phyloP scores from a whole-genome alignment of 495 filamentous ascomycete genomes.

The Aspergillus funiculosus region DNA sequence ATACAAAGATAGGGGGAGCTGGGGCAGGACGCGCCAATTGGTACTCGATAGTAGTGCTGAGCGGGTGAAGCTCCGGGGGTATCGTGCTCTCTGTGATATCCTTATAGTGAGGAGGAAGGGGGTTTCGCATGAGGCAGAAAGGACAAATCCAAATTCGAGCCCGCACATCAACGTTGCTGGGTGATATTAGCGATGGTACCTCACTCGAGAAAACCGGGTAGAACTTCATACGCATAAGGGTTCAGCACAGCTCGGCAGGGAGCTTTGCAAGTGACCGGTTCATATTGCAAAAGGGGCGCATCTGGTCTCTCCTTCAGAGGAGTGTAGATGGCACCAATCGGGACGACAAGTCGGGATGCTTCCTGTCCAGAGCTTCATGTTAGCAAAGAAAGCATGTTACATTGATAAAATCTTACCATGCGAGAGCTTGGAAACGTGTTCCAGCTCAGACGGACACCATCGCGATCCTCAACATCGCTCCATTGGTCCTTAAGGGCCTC shows the following conservation, averaged over 20 bases:
- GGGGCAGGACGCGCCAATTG: constrained; percentile 86
- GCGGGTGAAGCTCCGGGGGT: constrained; percentile 88
- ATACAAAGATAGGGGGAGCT: constrained; percentile 93
- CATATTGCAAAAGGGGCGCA: constrained; percentile 85
- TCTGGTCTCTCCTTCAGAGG: constrained; percentile 94
- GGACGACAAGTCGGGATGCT: constrained; percentile 93
- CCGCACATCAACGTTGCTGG: constrained; percentile 89
- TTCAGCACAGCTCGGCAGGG: constrained; percentile 96
- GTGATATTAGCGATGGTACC: constrained; percentile 19
- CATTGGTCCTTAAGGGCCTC: constrained; percentile 91
- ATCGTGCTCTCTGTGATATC: constrained; percentile 94
- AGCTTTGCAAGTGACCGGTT: constrained; percentile 94
- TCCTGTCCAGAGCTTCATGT: constrained; percentile 56
- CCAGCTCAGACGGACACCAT: constrained; percentile 97
- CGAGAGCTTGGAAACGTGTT: constrained; percentile 98
- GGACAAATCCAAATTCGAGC: constrained; percentile 97
- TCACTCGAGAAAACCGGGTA: constrained; percentile 2
- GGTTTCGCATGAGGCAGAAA: constrained; percentile 94
- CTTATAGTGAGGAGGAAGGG: constrained; percentile 95
- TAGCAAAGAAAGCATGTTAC: constrained; percentile 7
- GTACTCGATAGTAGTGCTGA: constrained; percentile 97
- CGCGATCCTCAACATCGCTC: constrained; percentile 93
- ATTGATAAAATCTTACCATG: constrained; percentile 57
- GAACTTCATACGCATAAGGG: constrained; percentile 75
- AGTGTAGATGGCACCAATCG: constrained; percentile 94